Conservation (phyloP, 805 yeast genomes). For the Candida sithepensis region DNA sequence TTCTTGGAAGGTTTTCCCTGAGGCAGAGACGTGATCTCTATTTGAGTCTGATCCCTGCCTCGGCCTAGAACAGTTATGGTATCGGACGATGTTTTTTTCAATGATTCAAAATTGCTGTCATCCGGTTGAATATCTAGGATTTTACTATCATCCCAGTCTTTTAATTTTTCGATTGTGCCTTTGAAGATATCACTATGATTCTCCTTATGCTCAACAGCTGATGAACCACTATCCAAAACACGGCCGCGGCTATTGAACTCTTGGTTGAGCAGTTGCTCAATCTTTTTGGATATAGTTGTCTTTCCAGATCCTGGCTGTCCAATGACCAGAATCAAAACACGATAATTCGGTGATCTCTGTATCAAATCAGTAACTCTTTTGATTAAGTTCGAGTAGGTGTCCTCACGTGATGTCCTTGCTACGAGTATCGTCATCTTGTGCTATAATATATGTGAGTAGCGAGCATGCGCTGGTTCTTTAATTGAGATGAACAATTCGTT, state of each 20-base stretch:
- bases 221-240: not conserved
- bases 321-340: constrained; percentile 56
- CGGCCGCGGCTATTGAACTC: not conserved
- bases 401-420: not conserved
- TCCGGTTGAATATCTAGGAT: constrained; percentile 1
- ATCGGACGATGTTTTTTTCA: not conserved
- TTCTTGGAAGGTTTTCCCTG: not conserved
- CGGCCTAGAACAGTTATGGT: constrained; percentile 3
- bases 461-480: no score
- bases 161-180: not conserved
- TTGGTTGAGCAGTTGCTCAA: constrained; percentile 41
- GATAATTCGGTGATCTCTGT: constrained; percentile 24
- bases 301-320: constrained; percentile 90
- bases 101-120: constrained; percentile 7
- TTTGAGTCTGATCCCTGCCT: constrained; percentile 7
- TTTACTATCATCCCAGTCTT: not conserved
- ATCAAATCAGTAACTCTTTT: constrained; percentile 1
- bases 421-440: not conserved
- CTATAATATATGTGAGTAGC: no score
- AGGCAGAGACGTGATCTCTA: constrained; percentile 4
- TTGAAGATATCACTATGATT: not conserved
- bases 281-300: constrained; percentile 54
- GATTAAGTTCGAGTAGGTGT: not conserved
- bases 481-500: no score
- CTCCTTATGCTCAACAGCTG: not conserved